Base-by-base conservation (phyloP, 2,329 filamentous ascomycete genomes). In the Laburnicola sp. region DNA sequence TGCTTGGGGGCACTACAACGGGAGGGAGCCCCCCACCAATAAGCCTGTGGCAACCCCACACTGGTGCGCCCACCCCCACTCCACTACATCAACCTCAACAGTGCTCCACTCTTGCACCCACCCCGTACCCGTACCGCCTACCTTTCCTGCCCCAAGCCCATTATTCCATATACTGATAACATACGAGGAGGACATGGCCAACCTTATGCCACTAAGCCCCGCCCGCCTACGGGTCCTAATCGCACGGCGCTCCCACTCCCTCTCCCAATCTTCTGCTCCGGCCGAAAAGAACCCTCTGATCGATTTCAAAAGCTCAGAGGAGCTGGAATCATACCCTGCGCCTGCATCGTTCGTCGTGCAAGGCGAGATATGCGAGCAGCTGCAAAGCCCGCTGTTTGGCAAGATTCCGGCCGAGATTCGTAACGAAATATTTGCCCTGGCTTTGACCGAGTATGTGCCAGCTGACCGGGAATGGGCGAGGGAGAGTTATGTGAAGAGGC, bases 401-500 rank as follows among this genome's bases (percentile, higher is more conserved):
- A 56, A 44, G 16, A 50, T 64, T 9, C 61, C 61, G 7, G 48
- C 59, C 4, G 61, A 64, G 31, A 51, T 64, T 10, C 48, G 61
- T 3, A 64, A 64, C 22, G 44, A 61, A 26, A 64, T 64, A 32
- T 64, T 64, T 45, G 31, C 27, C 3, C 54, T 64, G 9, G 61
- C 51, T 11, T 34, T 64, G 21, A 42, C 44, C 6, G 56, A 60
- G 27, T 60, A 61, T 35, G 37, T 53, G 8, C 51, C 57, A 26
- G 44, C 50, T 8, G 40, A 42, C 2, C 51, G 50, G 23, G 42
- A 43, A 7, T 62, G 60, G 46, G 22, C 21, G 3, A 7, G 27
- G 10, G 37, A 58, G 11, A 56, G 48, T 22, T 56, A 60, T 36
- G 53, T 51, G 28, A 48, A 38, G 5, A 51, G 59, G 1, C 59